These are phyloP conservation scores for Sherardia arvensis DNA, from an alignment of 257 asterid genomes.

Conservation along the genomic window DNA sequence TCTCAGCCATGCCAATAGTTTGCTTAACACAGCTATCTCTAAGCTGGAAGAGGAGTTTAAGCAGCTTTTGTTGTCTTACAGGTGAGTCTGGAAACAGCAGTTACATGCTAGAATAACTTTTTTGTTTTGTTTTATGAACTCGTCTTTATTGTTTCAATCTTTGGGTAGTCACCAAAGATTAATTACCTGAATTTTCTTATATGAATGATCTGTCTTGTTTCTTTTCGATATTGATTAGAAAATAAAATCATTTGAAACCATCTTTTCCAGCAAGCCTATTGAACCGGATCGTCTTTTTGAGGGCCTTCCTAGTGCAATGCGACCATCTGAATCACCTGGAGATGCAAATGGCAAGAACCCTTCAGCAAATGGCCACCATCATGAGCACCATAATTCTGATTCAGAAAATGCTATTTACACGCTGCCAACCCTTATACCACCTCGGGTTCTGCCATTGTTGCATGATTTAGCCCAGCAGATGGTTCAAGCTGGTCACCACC, in stretches of 20 bases:
- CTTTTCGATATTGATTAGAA: background rate
- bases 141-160: no score
- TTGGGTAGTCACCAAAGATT: background rate
- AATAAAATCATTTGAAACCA: background rate
- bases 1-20: conserved; percentile 65
- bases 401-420: conserved; percentile 65
- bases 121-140: no score
- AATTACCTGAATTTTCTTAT: background rate
- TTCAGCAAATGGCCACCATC: conserved; percentile 52
- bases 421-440: conserved; percentile 87
- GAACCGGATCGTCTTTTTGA: conserved; percentile 99
- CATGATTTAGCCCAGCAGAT: conserved; percentile 91
- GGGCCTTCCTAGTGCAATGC: conserved; percentile 95
- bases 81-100: conserved; percentile 28
- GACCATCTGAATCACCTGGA: conserved; percentile 91
- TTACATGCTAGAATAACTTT: no score
- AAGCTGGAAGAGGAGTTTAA: conserved; percentile 95
- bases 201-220: background rate
- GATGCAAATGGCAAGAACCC: conserved; percentile 58
- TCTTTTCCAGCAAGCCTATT: conserved; percentile 74
- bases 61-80: conserved; percentile 70
- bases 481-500: conserved; percentile 91
- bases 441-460: conserved; percentile 83
- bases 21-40: conserved; percentile 89
- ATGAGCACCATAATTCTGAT: conserved; percentile 44